phyloP scores from a whole-genome alignment of 1,139 yeast genomes.

The Hansenula anomala region DNA sequence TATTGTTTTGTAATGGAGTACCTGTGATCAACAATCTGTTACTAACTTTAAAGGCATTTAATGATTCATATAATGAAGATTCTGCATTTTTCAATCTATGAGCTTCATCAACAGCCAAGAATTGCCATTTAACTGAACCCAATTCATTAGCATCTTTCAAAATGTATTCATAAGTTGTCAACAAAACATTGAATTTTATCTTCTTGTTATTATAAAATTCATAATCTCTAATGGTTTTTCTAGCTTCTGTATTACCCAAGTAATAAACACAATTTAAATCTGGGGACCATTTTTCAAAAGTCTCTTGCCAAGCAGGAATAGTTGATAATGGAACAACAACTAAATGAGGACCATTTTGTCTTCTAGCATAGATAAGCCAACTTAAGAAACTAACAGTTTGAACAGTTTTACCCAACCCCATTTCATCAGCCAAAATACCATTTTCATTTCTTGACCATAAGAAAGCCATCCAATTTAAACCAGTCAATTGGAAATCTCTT shows the following conservation, averaged over 20 bases:
- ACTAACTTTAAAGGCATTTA: conserved; percentile 74
- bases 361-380: conserved; percentile 90
- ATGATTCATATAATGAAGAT: conserved; percentile 84
- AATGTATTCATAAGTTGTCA: conserved; percentile 95
- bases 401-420: conserved; percentile 98
- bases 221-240: conserved; percentile 75
- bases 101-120: conserved; percentile 97
- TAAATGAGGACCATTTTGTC: conserved; percentile 95
- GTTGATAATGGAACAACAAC: conserved; percentile 97
- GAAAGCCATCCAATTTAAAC: conserved; percentile 99
- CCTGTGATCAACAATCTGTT: conserved; percentile 93
- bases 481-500: conserved; percentile 96
- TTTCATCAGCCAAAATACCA: conserved; percentile 97
- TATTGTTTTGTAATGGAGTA: conserved; percentile 94
- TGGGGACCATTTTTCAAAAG: conserved; percentile 97
- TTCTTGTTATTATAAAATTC: conserved; percentile 74
- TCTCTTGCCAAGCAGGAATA: conserved; percentile 98
- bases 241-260: conserved; percentile 86
- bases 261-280: conserved; percentile 90
- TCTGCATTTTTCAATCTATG: conserved; percentile 94
- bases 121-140: conserved; percentile 90
- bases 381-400: conserved; percentile 94
- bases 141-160: conserved; percentile 79
- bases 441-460: conserved; percentile 97
- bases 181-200: conserved; percentile 79